phyloP scores from a whole-genome alignment of 2,329 filamentous ascomycete genomes.

The Pseudogymnoascus sp. region DNA sequence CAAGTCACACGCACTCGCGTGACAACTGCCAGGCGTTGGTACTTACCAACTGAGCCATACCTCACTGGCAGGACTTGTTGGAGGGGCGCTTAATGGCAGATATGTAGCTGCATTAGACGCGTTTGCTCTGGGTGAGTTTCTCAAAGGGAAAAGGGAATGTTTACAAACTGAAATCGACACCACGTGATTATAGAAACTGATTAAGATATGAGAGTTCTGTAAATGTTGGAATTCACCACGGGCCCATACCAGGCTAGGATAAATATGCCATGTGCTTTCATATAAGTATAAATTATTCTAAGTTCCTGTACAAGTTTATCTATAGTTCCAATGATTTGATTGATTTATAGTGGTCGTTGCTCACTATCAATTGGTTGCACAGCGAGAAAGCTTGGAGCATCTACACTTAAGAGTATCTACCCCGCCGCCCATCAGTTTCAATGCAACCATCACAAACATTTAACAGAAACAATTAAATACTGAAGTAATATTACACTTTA shows the following conservation, averaged over 20 bases:
- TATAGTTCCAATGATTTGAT: background rate
- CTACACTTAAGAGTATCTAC: background rate
- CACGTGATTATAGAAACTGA: background rate
- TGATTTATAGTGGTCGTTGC: background rate
- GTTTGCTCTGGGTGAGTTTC: background rate
- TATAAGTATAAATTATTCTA: background rate
- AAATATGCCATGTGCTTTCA: background rate
- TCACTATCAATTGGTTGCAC: background rate
- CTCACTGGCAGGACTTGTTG: slow-evolving; percentile 1
- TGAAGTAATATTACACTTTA: too few species aligned
- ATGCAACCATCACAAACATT: background rate
- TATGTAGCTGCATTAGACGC: background rate
- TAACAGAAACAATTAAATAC: background rate
- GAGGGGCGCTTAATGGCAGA: background rate
- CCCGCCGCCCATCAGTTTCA: background rate
- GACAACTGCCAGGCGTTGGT: background rate
- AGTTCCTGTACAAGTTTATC: background rate
- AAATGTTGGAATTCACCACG: background rate
- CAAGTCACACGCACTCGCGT: slow-evolving; percentile 5
- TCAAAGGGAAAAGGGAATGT: background rate
- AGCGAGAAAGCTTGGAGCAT: background rate
- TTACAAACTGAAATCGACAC: background rate
- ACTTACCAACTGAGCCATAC: slow-evolving; percentile 7
- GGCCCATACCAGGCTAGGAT: background rate
- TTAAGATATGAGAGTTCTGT: background rate